These are phyloP conservation scores for Kwoniella sp. DNA, from an alignment of 768 basidiomycete genomes.

Conservation along the genomic window DNA sequence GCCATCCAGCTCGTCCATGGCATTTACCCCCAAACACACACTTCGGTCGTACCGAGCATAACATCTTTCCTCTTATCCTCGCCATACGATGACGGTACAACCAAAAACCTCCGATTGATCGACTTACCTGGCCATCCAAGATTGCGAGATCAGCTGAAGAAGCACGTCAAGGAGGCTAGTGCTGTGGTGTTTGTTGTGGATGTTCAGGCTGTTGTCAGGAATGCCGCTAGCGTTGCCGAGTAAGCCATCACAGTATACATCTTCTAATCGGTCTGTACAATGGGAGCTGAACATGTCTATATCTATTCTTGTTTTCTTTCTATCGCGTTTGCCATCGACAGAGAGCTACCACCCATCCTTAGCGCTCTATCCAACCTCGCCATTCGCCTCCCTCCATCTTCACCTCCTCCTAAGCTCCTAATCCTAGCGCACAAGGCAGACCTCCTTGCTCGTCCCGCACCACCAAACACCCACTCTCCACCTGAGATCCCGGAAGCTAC, in stretches of 20 bases:
- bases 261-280: no score
- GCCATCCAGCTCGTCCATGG: constrained; percentile 40
- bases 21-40: constrained; percentile 41
- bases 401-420: constrained; percentile 37
- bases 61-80: constrained; percentile 37
- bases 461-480: constrained; percentile 21
- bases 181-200: constrained; percentile 52
- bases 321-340: constrained; percentile 12
- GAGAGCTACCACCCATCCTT: constrained; percentile 45
- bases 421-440: constrained; percentile 52
- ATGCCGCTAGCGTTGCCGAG: constrained; percentile 47
- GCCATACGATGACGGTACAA: constrained; percentile 13
- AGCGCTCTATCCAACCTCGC: constrained; percentile 36
- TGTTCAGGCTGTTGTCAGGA: constrained; percentile 42
- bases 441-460: constrained; percentile 39
- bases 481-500: constrained; percentile 34
- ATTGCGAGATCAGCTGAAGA: constrained; percentile 41
- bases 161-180: constrained; percentile 31
- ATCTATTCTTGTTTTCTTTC: no score
- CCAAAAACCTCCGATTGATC: constrained; percentile 33
- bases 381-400: constrained; percentile 14
- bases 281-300: no score
- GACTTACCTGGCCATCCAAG: constrained; percentile 54
- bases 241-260: constrained; percentile 27
- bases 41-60: constrained; percentile 40